A percentile compares a stretch with the other conserved stretches of the same genome.
phyloP scores from a whole-genome alignment of 306 rosid genomes.

The Pyrus communis region DNA sequence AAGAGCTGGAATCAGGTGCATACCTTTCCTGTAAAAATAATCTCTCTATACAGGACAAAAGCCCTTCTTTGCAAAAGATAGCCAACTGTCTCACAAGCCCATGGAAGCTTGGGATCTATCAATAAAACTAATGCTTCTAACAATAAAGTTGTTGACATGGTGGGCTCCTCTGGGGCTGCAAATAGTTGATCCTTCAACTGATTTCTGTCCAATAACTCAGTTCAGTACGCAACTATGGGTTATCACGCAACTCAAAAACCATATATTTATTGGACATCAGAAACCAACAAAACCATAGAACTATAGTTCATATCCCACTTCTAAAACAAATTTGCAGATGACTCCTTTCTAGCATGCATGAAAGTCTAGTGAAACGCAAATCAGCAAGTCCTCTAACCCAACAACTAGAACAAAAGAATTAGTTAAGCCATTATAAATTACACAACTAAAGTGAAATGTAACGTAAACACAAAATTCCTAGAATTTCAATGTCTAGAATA shows the following conservation, averaged over 20 bases:
- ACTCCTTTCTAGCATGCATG: neutral
- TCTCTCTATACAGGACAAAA: slow-evolving; percentile 58
- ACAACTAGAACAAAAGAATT: neutral
- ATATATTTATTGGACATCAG: neutral
- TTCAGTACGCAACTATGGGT: slow-evolving; percentile 23
- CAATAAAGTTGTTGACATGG: slow-evolving; percentile 41
- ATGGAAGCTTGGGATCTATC: slow-evolving; percentile 67
- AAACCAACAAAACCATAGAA: neutral
- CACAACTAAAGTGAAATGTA: neutral
- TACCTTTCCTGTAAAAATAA: slow-evolving; percentile 71
- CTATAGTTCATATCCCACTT: neutral
- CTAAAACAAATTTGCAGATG: neutral
- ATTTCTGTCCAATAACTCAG: slow-evolving; percentile 44
- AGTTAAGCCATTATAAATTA: neutral
- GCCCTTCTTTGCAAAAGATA: slow-evolving; percentile 65
- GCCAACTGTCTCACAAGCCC: slow-evolving; percentile 74
- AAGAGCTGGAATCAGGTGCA: slow-evolving; percentile 2
- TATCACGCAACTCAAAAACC: slow-evolving; percentile 1
- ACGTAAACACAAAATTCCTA: neutral
- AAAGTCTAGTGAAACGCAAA: neutral
- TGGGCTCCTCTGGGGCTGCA: slow-evolving; percentile 41
- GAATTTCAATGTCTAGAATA: neutral
- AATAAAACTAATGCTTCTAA: slow-evolving; percentile 62
- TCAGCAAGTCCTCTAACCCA: neutral
- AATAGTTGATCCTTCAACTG: slow-evolving; percentile 62